Percentiles rank a stretch among this genome's conserved stretches.
phyloP scores from a whole-genome alignment of 78 protist species.

The Cavenderia fasciculata region DNA sequence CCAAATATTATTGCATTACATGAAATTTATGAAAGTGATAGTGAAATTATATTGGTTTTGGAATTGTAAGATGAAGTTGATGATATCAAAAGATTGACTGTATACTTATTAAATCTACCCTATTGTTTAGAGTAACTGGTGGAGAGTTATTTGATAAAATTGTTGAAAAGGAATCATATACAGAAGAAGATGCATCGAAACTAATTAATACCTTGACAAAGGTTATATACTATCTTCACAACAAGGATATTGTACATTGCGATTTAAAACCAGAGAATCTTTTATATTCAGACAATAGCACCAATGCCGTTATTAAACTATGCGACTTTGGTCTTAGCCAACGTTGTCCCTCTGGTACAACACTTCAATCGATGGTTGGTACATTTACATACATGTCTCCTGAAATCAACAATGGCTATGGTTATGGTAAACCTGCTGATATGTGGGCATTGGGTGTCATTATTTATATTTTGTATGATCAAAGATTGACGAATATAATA shows the following conservation, averaged over 20 bases:
- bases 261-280: conserved; percentile 85
- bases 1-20: conserved; percentile 46
- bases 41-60: conserved; percentile 57
- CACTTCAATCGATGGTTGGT: conserved; percentile 44
- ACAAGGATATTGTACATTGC: conserved; percentile 82
- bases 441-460: conserved; percentile 91
- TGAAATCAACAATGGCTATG: conserved; percentile 80
- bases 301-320: conserved; percentile 55
- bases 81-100: not conserved
- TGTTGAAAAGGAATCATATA: conserved; percentile 71
- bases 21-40: conserved; percentile 72
- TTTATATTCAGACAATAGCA: conserved; percentile 51
- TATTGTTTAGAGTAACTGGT: conserved; percentile 67
- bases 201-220: conserved; percentile 52
- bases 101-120: not conserved
- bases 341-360: conserved; percentile 35
- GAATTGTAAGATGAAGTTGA: conserved; percentile 42
- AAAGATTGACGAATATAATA: no score
- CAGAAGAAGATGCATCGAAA: conserved; percentile 78
- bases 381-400: conserved; percentile 87
- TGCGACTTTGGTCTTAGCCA: conserved; percentile 78
- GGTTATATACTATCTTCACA: conserved; percentile 73
- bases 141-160: conserved; percentile 86
- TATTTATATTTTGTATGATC: conserved; percentile 75
- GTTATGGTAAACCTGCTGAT: conserved; percentile 91